Evolutionary conservation across 2,329 filamentous ascomycete species (phyloP), one percentile per base, ranked within the genome.

Genomic region (Parastagonospora avenae): DNA sequence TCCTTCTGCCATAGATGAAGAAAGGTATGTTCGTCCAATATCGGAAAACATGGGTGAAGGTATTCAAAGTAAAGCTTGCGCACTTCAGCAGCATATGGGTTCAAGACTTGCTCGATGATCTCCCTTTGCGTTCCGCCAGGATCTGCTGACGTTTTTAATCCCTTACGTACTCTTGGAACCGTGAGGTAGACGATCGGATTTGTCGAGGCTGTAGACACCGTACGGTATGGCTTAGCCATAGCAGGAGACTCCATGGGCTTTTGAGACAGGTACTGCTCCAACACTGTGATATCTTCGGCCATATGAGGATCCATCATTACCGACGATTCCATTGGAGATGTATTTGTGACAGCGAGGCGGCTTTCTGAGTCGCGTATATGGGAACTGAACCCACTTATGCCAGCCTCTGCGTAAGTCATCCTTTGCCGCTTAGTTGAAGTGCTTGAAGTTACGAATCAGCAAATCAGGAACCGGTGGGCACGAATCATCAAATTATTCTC

Each of bases 291-390:
- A 15, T 64, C 57, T 39, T 62, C 60, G 9, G 59, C 56, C 60
- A 64, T 64, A 8, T 46, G 52, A 1, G 59, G 55, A 28, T 60
- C 60, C 59, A 64, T 60, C 57, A 60, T 60, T 30, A 64, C 41
- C 2, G 59, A 59, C 2, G 56, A 60, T 19, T 64, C 47, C 12
- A 52, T 55, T 11, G 51, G 53, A 8, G 54, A 59, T 4, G 57
- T 53, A 4, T 45, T 46, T 27, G 46, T 48, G 1, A 54, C 42
- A 27, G 43, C 47, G 11, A 48, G 30, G 12, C 14, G 7, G 10
- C 28, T 16, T 24, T 16, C 27, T 12, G 6, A 14, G 27, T 16
- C 4, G 2, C 19, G 6, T 38, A 46, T 39, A 28, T 14, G 24
- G 43, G 24, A 44, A 33, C 28, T 44, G 33, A 42, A 12, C 30